Conservation (phyloP, 345 rosid genomes). For the Corchorus capsularis region DNA sequence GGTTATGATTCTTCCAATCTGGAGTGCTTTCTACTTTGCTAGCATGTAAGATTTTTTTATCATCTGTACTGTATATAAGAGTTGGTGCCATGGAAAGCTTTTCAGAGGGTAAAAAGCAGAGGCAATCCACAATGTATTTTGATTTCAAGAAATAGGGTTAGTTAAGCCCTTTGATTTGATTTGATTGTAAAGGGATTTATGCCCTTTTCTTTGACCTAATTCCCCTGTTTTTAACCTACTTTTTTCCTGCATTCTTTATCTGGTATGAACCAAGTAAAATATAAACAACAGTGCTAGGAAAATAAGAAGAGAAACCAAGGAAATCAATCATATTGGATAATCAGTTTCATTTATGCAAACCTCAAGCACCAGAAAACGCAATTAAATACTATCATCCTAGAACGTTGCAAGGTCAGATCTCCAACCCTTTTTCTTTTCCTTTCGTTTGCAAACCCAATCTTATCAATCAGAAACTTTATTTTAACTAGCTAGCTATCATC, state of each 20-base stretch:
- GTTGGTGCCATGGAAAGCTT: neutral
- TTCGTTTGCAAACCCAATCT: slow-evolving; percentile 13
- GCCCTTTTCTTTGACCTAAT: neutral
- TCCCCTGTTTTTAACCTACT: too few relatives aligned
- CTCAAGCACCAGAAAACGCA: slow-evolving; percentile 5
- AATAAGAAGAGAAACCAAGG: neutral
- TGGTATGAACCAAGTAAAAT: neutral
- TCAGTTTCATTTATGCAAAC: slow-evolving; percentile 3
- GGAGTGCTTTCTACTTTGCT: neutral
- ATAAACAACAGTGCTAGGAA: neutral
- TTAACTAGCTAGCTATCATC: slow-evolving; percentile 22
- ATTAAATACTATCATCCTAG: neutral
- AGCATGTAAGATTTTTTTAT: neutral
- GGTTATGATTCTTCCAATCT: neutral
- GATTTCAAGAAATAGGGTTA: neutral
- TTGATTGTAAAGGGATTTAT: neutral
- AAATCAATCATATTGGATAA: neutral
- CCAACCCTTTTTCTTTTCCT: neutral
- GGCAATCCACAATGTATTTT: neutral
- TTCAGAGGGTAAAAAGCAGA: neutral
- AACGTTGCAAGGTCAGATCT: neutral
- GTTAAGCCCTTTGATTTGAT: neutral
- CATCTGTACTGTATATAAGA: neutral
- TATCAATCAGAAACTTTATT: slow-evolving; percentile 32
- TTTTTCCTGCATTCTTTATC: neutral